Base-by-base conservation (phyloP, 331 rosid genomes). In the Arachis monticola region DNA sequence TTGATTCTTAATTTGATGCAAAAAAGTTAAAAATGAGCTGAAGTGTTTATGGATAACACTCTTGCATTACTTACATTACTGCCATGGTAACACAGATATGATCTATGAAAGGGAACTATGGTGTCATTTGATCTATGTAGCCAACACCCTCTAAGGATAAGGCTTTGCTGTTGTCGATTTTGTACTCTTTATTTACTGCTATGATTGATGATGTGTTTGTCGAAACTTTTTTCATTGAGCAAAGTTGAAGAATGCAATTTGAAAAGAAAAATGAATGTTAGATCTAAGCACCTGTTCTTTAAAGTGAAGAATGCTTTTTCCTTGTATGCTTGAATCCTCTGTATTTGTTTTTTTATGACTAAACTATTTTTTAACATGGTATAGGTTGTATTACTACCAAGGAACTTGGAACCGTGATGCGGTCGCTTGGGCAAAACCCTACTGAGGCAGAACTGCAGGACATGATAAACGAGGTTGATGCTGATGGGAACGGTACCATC, bases 381-480 rank as follows among this genome's bases (percentile, higher is more conserved):
- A 2, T 70, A 93, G 98, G 97, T 75, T 87, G 98, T 55, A 90
- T 93, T 77, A 88, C 98, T 2, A 86, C 98, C 74, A 86, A 88
- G 84, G 98, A 93, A 72, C 93, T 93, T 48, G 97, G 98, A 56
- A 93, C 95, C 13, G 91, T 87, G 8, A 90, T 93, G 98, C 62
- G 98, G n/a, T 88, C 95, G 27, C 88, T 90, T 32, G 95, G 97
- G 5, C 98, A 87, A 81, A 93, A 93, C 82, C 97, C 95, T 52
- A 93, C 97, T 10, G 98, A 92, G 69, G 98, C 96, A 0, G 96
- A 92, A 85, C 91, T 92, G 69, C 92, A 85, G 80, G 92, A 90
- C 60, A 93, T 93, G 98, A 90, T 90, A 17, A 90, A 90, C 30
- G 98, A 93, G 82, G 98, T 93, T 44, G 98, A 93, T 79, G 93